Base-by-base conservation (phyloP, 75 land plant species). In the Picea glauca region DNA sequence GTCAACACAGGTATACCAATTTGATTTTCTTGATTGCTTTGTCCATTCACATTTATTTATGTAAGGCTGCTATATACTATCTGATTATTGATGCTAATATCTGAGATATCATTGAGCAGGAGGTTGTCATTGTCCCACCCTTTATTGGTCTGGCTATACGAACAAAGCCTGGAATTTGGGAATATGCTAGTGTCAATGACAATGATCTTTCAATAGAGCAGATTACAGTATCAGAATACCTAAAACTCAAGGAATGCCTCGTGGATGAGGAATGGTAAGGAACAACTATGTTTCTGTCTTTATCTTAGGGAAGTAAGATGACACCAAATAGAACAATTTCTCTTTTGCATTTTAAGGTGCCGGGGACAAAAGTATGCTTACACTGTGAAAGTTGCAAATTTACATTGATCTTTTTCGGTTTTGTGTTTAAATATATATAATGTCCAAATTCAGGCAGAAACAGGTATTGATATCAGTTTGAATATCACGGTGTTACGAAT, bases 51-150 rank as follows among this genome's bases (percentile, higher is more conserved):
- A 46, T 46, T 46, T 6, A 46, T 46, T 6, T 46, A 46, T 46
- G 50, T 6, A 46, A 46, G 50, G 50, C 8, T 46, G 50, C 5
- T 46, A 46, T 46, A 5, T 46, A 46, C 7, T 46, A 46, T 7
- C 50, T 46, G 8, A 6, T 46, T 46, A 46, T 46, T 46, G 50
- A 46, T 46, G 50, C 50, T 46, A 46, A 46, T 88, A 87, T 88
- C 13, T 66, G 72, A 63, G 7, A 18, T 12, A 76, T 78, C n/a
- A 20, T 40, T 62, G 75, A 58, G 64, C 87, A 96, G 99, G 99
- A 96, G 81, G 99, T 95, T 7, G 90, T 88, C 12, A 92, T 90
- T 32, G 81, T 93, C 73, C 92, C 98, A 1, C 99, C 99, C 12
- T 80, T 82, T 83, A 91, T 96, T 65, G 95, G 87, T 11, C 80